These are phyloP conservation scores for Chrysanthemum seticuspe DNA, from an alignment of 129 eudicot species.

Conservation along the genomic window DNA sequence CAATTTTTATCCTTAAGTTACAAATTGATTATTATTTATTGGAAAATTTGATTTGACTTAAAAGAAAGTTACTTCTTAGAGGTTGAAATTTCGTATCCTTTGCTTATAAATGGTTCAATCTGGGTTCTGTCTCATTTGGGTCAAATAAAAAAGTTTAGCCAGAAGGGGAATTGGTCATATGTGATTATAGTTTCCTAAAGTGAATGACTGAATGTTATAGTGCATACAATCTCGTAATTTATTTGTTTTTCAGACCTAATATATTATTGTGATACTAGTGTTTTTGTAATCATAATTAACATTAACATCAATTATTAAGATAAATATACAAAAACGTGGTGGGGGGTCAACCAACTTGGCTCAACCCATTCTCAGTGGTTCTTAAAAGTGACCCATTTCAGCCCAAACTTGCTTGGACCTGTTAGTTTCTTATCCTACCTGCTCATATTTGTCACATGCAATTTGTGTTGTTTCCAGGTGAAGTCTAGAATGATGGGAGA, in stretches of 20 bases:
- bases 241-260: too few relatives aligned
- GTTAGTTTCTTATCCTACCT: background rate
- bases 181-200: too few relatives aligned
- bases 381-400: background rate
- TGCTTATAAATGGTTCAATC: too few relatives aligned
- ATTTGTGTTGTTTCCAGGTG: conserved; percentile 48
- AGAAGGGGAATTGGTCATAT: too few relatives aligned
- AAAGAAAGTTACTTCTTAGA: too few relatives aligned
- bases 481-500: conserved; percentile 99
- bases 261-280: background rate
- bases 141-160: too few relatives aligned
- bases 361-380: background rate
- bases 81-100: too few relatives aligned
- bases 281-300: background rate
- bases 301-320: background rate
- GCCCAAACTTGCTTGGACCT: background rate
- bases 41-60: background rate
- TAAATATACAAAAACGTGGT: background rate
- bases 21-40: background rate
- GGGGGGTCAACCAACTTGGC: background rate
- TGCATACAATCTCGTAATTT: too few relatives aligned
- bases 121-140: too few relatives aligned
- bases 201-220: too few relatives aligned
- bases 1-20: too few relatives aligned
- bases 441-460: conserved; percentile 4